Percentiles rank a stretch among this genome's conserved stretches.
phyloP scores from a whole-genome alignment of 768 basidiomycete species.

The Neoboletus magnificus region DNA sequence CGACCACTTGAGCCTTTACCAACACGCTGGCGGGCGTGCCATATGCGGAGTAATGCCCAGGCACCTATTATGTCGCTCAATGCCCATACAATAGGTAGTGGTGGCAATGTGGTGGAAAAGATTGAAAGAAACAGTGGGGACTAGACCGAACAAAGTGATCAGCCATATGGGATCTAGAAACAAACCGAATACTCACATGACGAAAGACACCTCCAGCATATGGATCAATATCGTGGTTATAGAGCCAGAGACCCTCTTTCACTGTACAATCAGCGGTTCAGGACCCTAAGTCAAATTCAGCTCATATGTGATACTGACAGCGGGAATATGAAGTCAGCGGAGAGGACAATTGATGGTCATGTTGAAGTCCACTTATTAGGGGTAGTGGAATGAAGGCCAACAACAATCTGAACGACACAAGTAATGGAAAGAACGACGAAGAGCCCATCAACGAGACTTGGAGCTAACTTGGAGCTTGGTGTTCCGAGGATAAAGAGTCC shows the following conservation, averaged over 20 bases:
- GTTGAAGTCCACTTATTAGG: constrained; percentile 42
- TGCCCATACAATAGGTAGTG: constrained; percentile 66
- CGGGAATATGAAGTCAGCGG: constrained; percentile 77
- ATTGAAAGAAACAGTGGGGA: constrained; percentile 77
- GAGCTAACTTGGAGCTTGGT: background rate
- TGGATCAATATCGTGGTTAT: constrained; percentile 73
- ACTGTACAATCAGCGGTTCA: constrained; percentile 45
- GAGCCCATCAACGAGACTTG: constrained; percentile 8
- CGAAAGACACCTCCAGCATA: constrained; percentile 84
- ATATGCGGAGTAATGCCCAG: constrained; percentile 64
- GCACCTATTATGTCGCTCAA: constrained; percentile 64
- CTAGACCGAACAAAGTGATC: constrained; percentile 36
- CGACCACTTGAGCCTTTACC: constrained; percentile 38
- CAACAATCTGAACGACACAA: constrained; percentile 49
- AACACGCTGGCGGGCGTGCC: constrained; percentile 58
- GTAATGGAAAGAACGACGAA: constrained; percentile 32
- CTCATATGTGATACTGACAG: constrained; percentile 44
- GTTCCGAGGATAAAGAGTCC: background rate
- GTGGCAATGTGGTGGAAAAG: constrained; percentile 68
- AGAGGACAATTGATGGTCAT: constrained; percentile 76
- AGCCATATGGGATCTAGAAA: background rate
- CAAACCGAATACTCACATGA: constrained; percentile 56
- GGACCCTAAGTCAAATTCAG: constrained; percentile 3
- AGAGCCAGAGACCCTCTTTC: constrained; percentile 85
- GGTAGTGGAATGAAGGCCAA: constrained; percentile 52